Conservation (phyloP, 2,329 filamentous ascomycete genomes). For the Botrytis paeoniae region DNA sequence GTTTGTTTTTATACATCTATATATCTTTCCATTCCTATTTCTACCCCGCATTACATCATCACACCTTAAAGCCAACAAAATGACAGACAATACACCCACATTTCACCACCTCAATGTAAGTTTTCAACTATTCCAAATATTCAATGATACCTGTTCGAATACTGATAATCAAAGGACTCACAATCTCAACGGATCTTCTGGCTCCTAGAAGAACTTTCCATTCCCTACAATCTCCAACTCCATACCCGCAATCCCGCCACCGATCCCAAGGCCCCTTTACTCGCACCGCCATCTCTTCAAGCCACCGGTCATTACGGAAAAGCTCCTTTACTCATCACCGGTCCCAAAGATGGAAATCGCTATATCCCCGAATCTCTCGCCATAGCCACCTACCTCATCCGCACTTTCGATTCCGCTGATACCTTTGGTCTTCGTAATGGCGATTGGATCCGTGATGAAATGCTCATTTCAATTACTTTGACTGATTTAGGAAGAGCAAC, state of each 20-base stretch:
- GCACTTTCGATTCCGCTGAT: conserved; percentile 36
- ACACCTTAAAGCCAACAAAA: background rate
- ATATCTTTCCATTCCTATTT: background rate
- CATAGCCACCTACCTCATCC: conserved; percentile 38
- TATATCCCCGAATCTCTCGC: conserved; percentile 35
- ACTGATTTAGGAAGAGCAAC: conserved; percentile 27
- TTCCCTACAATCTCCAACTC: conserved; percentile 77
- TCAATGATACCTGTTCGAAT: background rate
- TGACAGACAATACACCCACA: conserved; percentile 28
- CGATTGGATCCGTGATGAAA: conserved; percentile 38
- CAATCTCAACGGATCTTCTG: conserved; percentile 65
- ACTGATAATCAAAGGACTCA: conserved; percentile 49
- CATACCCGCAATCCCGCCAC: conserved; percentile 57
- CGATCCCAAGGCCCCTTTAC: conserved; percentile 39
- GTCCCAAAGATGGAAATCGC: conserved; percentile 29
- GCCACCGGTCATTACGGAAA: conserved; percentile 82
- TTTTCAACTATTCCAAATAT: background rate
- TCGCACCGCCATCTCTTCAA: conserved; percentile 66
- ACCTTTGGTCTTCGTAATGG: conserved; percentile 33
- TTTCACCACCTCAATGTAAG: conserved; percentile 33
- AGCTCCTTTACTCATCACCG: conserved; percentile 63
- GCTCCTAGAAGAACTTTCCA: conserved; percentile 65
- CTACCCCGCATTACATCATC: background rate
- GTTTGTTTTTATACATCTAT: background rate
- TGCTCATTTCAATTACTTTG: conserved; percentile 28